Base-by-base conservation (phyloP, 2,329 filamentous ascomycete genomes). In the Pyricularia sp. region DNA sequence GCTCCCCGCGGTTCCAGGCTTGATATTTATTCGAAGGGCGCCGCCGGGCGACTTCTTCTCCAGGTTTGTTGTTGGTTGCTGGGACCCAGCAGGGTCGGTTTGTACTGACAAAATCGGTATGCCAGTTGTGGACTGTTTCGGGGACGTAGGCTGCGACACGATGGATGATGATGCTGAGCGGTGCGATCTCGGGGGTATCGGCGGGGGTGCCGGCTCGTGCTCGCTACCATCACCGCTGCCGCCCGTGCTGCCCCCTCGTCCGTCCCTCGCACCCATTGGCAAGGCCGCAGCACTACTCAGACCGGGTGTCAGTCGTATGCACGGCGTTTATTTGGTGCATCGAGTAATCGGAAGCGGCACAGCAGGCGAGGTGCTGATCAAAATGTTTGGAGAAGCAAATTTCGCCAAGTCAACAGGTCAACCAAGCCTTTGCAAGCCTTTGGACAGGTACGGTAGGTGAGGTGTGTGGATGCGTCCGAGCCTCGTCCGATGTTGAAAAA, bases 21-120 rank as follows among this genome's bases (percentile, higher is more conserved):
- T 77, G 75, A 72, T 81, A 78, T 70, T 20, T 63, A 63, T 63
- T 58, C 74, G 74, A 28, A 75, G 71, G 70, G 72, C 74, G 70
- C 74, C 73, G 70, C 73, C 70, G 70, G 77, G 73, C 50, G 72
- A 66, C 70, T 74, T 72, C 71, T 69, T 64, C 67, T 69, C 65
- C n/a, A 33, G 23, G 12, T 58, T 36, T 23, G 23, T 36, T 42
- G 66, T 17, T 61, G 58, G 58, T n/a, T 61, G 59, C 26, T 63
- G 59, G n/a, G 10, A 30, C 66, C 71, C 68, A 11, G 75, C 73
- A n/a, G 72, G 70, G 68, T 76, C 75, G 31, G 76, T 73, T 65
- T 76, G 69, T 4, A 74, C 67, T 23, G 74, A 72, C 9, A 76
- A 72, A 17, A 61, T 64, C 58, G 76, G 73, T 66, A 77, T 69